Evolutionary conservation across 2,329 filamentous ascomycete species (phyloP), one percentile per base, ranked within the genome.

Genomic region (Clonostachys sp.): DNA sequence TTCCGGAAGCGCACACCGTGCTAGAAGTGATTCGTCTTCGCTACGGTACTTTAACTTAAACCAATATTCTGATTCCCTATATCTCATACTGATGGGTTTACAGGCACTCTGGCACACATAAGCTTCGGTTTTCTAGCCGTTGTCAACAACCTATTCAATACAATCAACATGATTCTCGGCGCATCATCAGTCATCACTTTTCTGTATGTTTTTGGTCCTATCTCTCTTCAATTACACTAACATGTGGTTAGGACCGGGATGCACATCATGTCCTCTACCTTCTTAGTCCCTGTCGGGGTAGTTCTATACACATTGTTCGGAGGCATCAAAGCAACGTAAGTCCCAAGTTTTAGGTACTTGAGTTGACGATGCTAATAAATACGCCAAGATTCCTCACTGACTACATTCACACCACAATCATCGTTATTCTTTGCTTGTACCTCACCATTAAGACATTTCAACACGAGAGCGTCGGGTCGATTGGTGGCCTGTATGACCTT

Each of bases 121-220:
- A 85, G 90, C 4, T 94, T 88, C 63, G 85, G 88, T 53, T 74
- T 86, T 3, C 92, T 92, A 55, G 87, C 85, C 34, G 70, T 91
- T 17, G 84, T 86, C 67, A 94, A 87, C 43, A 89, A 91, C 59
- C 86, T 92, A 38, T 74, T 94, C 8, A 89, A 94, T 39, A 91
- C 87, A 4, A 81, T 88, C 42, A 91, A 91, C 87, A 70, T 95
- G 48, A 75, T 94, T 50, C 89, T 89, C n/a, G 89, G 89, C 49
- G 89, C 88, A 40, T 53, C 57, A 1, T 55, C 60, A 1, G 89
- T 90, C 1, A 77, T 44, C 10, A 38, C 33, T 4, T 18, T 34
- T n/a, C 44, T 45, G 34, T 67, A 46, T 50, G 63, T 57, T 3
- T 30, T 30, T 3, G 24, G 24, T 10, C 3, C 9, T 9, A 30